Evolutionary conservation across 2,329 filamentous ascomycete genomes (phyloP).

Genomic region (Phaeosphaeriaceae sp.): DNA sequence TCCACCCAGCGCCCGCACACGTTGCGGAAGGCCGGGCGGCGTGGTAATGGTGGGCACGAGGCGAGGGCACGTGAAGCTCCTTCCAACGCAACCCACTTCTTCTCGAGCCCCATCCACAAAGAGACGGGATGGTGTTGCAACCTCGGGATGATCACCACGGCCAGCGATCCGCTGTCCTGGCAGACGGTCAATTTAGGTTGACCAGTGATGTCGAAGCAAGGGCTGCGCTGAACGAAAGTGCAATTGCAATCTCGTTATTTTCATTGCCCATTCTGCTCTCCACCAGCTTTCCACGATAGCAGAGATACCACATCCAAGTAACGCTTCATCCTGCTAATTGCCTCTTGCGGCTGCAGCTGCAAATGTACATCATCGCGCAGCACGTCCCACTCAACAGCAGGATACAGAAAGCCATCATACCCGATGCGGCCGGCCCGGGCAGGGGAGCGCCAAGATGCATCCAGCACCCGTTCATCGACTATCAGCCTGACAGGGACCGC

Average conservation of each 20-base stretch:
- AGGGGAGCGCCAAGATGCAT: slow-evolving; percentile 4
- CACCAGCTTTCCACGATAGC: background rate
- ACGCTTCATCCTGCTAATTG: too few species aligned
- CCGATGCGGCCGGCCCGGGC: slow-evolving; percentile 11
- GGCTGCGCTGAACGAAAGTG: background rate
- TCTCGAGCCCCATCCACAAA: background rate
- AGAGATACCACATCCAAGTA: background rate
- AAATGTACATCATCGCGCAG: slow-evolving; percentile 17
- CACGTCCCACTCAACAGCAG: slow-evolving; percentile 3
- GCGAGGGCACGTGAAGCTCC: background rate
- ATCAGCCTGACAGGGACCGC: slow-evolving; percentile 14
- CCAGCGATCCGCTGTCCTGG: background rate
- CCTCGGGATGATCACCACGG: background rate
- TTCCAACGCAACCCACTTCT: background rate
- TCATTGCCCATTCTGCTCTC: background rate
- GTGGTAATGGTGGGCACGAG: background rate
- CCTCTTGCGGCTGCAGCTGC: background rate
- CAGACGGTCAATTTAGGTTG: background rate
- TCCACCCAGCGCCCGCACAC: background rate
- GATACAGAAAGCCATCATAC: slow-evolving; percentile 4
- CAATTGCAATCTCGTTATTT: background rate
- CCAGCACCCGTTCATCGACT: background rate
- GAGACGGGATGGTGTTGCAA: background rate
- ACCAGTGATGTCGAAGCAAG: background rate
- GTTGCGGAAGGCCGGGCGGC: background rate